Base-by-base conservation (phyloP, 2,329 filamentous ascomycete species). In the Colletotrichum sansevieriae region DNA sequence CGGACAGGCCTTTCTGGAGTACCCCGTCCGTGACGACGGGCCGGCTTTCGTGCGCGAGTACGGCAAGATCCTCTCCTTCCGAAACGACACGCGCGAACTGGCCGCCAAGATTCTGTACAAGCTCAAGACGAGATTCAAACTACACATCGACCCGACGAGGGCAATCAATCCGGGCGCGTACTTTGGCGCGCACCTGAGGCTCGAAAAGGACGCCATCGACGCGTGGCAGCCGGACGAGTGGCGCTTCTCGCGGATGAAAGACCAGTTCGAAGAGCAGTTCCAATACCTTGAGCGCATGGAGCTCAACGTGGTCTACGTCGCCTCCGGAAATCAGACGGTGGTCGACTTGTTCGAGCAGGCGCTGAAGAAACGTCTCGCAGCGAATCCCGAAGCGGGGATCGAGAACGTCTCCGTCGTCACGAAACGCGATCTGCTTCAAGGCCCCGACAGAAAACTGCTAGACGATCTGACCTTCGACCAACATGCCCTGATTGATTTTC, bases 1-100 rank as follows among this genome's bases (percentile, higher is more conserved):
- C 33, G 75, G 75, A 49, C 79, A 79, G 67, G 77, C 77, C 0
- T 80, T 78, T 63, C 75, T 81, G 47, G 76, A 80, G 54, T 81
- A 80, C 58, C 79, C 79, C 10, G 76, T 77, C 4, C 74, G 72
- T 49, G 75, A 74, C 52, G 79, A 81, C 70, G 78, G 79, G 41
- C 70, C 73, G 49, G 72, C 71, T 12, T 77, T 81, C 35, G 76
- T 75, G 2, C 72, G 72, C 71, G 73, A 76, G 63, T 78, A 77
- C 61, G 77, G 76, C 73, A 78, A 78, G 72, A 73, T 78, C 55
- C 60, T 78, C 15, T 77, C 76, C 9, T 78, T 78, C 64, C 74
- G 76, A 7, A 72, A 70, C 57, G 76, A 78, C 59, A 76, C 76
- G 3, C 75, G 75, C 46, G 74, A 66, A 3, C 68, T 78, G 10